Evolutionary conservation across 2,329 filamentous ascomycete genomes (phyloP), one percentile per base, ranked within the genome.

Genomic region (Boeremia exigua): DNA sequence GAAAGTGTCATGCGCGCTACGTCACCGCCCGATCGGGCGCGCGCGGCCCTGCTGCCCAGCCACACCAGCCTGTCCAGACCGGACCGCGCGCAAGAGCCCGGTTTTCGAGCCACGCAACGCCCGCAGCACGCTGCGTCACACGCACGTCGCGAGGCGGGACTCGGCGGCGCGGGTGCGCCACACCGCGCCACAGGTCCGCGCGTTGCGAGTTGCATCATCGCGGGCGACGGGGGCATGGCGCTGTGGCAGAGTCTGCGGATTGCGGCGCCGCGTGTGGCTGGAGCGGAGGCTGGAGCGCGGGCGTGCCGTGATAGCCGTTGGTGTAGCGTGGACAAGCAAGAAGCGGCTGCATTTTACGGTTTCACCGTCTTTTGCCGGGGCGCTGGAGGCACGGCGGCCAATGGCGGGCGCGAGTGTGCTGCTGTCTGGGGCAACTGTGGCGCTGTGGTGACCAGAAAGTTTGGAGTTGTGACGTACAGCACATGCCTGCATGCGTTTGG

Each of bases 1-100:
- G 56, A 56, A 47, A 49, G 45, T 29, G 54, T 43, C 43, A 54
- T 48, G 39, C 55, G 4, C 19, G 38, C 47, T 49, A 49, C 47
- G 47, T 49, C 47, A 49, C 36, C 29, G 28, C 37, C 14, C 28
- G 44, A 11, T 23, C 5, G 17, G 14, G 27, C 25, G 14, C 23
- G 37, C 4, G 27, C 25, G 44, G 38, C 45, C 45, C 29, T 30
- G 39, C 28, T 44, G 25, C 19, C 4, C 17, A 34, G 33, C 34
- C 53, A 33, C 42, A 38, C 42, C n/a, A 40, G 37, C 46, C 47
- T n/a, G 19, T 23, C 19, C 47, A 51, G 47, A 30, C 37, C 7
- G 36, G 19, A 23, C 47, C 36, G 28, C 30, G 34, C 23, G n/a
- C 15, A 29, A 23, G 19, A 23, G 19, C 19, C 19, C 19, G 19